A percentile compares a stretch with the other conserved stretches of the same genome.
Evolutionary conservation across 73 alveolate genomes (phyloP).

Genomic region (Blepharisma japonicum): DNA sequence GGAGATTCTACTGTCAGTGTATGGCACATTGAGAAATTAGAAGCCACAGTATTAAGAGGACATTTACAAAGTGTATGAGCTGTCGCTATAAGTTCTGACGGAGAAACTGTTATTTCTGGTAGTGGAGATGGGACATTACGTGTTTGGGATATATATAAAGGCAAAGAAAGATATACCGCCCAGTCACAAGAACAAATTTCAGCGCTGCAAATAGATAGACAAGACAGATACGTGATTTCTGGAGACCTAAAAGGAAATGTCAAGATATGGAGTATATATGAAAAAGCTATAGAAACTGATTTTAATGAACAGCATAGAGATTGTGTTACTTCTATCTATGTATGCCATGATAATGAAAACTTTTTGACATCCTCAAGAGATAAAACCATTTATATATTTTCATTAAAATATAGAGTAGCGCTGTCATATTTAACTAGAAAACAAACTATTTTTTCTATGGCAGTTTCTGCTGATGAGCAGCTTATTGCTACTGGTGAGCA

Average conservation of each 20-base stretch:
- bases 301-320: constrained; percentile 6
- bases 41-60: neutral
- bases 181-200: constrained; percentile 9
- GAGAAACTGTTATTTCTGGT: neutral
- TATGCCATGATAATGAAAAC: neutral
- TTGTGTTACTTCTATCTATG: neutral
- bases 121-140: neutral
- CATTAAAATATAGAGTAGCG: neutral
- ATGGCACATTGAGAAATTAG: constrained; percentile 11
- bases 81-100: neutral
- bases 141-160: neutral
- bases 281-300: neutral
- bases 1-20: constrained; percentile 8
- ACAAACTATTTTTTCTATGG: constrained; percentile 1
- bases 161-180: neutral
- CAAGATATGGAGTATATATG: neutral
- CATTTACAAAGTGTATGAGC: constrained; percentile 16
- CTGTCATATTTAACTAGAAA: neutral
- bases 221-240: constrained; percentile 3
- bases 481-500: constrained; percentile 12
- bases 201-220: neutral
- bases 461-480: neutral
- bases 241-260: constrained; percentile 17
- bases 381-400: neutral
- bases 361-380: neutral